Conservation (phyloP, 2,329 filamentous ascomycete species). For the Neopestalotiopsis rosae region DNA sequence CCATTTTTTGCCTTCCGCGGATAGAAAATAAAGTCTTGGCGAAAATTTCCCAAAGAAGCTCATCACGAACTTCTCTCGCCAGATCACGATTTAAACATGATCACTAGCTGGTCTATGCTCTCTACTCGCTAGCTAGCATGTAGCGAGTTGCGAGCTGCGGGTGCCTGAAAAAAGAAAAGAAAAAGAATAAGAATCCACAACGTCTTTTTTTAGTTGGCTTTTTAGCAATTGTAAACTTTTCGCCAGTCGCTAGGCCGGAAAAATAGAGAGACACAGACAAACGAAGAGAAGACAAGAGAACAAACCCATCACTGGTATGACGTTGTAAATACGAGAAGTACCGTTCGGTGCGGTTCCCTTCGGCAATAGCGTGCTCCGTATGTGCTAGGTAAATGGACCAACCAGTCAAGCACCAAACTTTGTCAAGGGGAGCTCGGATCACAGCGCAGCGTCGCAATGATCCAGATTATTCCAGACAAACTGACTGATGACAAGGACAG, state of each 20-base stretch:
- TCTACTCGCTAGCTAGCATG: neutral
- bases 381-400: neutral
- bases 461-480: neutral
- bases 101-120: neutral
- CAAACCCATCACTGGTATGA: neutral
- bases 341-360: neutral
- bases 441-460: neutral
- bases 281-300: neutral
- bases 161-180: neutral
- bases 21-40: neutral
- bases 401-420: neutral
- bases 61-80: neutral
- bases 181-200: neutral
- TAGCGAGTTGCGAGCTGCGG: neutral
- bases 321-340: conserved; percentile 4
- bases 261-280: neutral
- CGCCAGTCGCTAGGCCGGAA: neutral
- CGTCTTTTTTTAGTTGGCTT: neutral
- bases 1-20: neutral
- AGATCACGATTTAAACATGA: neutral
- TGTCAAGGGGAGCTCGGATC: conserved; percentile 3
- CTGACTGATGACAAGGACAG: neutral
- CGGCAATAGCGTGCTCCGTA: neutral
- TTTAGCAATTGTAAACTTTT: neutral
- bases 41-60: neutral